Conservation (phyloP, 345 rosid species). For the Mangifera indica region DNA sequence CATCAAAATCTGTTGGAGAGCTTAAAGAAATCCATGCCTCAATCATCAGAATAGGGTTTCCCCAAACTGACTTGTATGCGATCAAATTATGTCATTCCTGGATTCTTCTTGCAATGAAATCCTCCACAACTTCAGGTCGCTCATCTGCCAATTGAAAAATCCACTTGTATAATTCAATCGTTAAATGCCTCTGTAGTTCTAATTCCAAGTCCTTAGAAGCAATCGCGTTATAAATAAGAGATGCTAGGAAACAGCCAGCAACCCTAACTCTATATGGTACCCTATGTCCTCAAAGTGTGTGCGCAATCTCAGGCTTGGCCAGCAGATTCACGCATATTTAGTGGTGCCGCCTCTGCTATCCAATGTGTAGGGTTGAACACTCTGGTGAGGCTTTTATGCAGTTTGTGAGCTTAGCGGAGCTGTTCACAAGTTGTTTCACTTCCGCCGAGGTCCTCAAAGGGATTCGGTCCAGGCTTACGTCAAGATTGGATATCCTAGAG, state of each 20-base stretch:
- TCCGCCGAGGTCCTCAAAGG: conserved; percentile 30
- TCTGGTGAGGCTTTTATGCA: conserved; percentile 43
- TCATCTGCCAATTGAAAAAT: conserved; percentile 16
- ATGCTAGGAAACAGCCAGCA: conserved; percentile 33
- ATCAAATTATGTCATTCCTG: conserved; percentile 19
- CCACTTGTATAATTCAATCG: conserved; percentile 33
- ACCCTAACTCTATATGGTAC: conserved; percentile 43
- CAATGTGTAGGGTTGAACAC: conserved; percentile 46
- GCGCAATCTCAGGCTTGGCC: conserved; percentile 29
- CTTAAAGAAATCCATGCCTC: conserved; percentile 43
- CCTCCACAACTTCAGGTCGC: conserved; percentile 26
- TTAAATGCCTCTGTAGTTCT: conserved; percentile 28
- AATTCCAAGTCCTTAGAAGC: conserved; percentile 18
- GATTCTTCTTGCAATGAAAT: conserved; percentile 11
- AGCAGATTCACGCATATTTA: conserved; percentile 44
- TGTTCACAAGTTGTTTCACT: conserved; percentile 42
- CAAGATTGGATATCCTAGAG: conserved; percentile 31
- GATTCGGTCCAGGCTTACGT: conserved; percentile 51
- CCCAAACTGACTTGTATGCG: conserved; percentile 21
- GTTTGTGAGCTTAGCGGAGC: conserved; percentile 31
- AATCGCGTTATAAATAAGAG: conserved; percentile 28
- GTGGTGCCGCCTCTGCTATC: conserved; percentile 31
- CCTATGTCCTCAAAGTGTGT: conserved; percentile 48
- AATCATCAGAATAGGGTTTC: conserved; percentile 25
- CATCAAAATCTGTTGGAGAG: conserved; percentile 28